Percentiles rank a stretch among this genome's conserved stretches.
phyloP scores from a whole-genome alignment of 768 basidiomycete genomes.

The Lactifluus subvellereus region DNA sequence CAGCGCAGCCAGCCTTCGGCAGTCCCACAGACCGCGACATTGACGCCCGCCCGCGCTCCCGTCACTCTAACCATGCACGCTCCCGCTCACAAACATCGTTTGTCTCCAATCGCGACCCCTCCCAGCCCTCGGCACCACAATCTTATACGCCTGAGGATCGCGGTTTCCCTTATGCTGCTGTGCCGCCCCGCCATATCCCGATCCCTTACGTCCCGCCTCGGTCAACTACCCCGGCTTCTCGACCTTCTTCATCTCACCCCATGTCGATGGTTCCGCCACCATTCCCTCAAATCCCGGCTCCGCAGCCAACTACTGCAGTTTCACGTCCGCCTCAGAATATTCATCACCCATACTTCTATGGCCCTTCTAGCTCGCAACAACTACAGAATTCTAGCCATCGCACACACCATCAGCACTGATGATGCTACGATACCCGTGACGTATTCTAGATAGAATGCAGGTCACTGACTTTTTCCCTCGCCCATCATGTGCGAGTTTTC shows the following conservation, averaged over 20 bases:
- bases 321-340: conserved; percentile 10
- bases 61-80: not conserved
- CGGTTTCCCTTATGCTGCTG: conserved; percentile 13
- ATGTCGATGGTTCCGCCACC: not conserved
- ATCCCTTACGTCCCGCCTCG: not conserved
- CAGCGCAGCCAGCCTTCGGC: not conserved
- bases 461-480: not conserved
- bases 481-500: not conserved
- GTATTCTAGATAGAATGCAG: not conserved
- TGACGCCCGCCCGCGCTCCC: conserved; percentile 9
- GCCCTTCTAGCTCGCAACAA: conserved; percentile 1
- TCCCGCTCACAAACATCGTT: conserved; percentile 12
- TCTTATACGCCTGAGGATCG: conserved; percentile 5
- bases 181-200: conserved; percentile 1
- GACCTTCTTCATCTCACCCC: not conserved
- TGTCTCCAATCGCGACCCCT: not conserved
- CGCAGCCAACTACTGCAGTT: conserved; percentile 8
- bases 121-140: not conserved
- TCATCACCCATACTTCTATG: not conserved
- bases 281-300: conserved; percentile 6
- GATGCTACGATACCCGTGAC: not conserved
- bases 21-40: not conserved
- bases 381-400: conserved; percentile 6
- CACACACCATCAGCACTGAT: not conserved
- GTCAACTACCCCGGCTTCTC: not conserved